Conservation (phyloP, 352 stramenopile species). For the Halophytophthora polymorphica region DNA sequence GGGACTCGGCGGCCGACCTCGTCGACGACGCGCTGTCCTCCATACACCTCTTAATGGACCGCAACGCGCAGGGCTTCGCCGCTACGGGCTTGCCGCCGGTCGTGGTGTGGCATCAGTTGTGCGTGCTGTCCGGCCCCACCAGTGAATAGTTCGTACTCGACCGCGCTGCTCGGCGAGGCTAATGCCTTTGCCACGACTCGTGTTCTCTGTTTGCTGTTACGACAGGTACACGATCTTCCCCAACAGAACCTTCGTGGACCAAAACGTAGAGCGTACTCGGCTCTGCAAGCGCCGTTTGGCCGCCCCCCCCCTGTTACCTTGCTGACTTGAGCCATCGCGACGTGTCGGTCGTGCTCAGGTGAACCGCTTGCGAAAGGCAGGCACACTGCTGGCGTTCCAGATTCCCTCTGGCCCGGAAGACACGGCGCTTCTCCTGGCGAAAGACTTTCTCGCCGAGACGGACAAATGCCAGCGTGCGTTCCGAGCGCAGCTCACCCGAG, state of each 20-base stretch:
- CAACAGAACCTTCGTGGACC: constrained; percentile 62
- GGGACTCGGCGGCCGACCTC: constrained; percentile 22
- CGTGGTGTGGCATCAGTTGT: constrained; percentile 61
- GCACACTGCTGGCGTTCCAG: constrained; percentile 47
- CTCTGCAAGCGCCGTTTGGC: background rate
- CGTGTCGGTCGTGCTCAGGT: too few relatives aligned
- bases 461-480: constrained; percentile 33
- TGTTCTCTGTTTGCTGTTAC: background rate
- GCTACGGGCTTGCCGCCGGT: constrained; percentile 33
- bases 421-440: constrained; percentile 25
- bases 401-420: constrained; percentile 44
- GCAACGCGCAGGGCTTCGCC: constrained; percentile 36
- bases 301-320: background rate
- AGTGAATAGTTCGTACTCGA: background rate
- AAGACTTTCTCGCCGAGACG: constrained; percentile 34
- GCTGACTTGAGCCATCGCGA: too few relatives aligned
- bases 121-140: too few relatives aligned
- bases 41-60: constrained; percentile 47
- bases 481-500: constrained; percentile 22
- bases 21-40: constrained; percentile 53
- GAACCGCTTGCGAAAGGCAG: constrained; percentile 35
- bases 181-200: background rate
- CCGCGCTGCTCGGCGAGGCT: background rate
- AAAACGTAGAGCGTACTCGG: constrained; percentile 35
- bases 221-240: constrained; percentile 54